Evolutionary conservation across 2,329 filamentous ascomycete genomes (phyloP).

Genomic region (Cytospora mali): DNA sequence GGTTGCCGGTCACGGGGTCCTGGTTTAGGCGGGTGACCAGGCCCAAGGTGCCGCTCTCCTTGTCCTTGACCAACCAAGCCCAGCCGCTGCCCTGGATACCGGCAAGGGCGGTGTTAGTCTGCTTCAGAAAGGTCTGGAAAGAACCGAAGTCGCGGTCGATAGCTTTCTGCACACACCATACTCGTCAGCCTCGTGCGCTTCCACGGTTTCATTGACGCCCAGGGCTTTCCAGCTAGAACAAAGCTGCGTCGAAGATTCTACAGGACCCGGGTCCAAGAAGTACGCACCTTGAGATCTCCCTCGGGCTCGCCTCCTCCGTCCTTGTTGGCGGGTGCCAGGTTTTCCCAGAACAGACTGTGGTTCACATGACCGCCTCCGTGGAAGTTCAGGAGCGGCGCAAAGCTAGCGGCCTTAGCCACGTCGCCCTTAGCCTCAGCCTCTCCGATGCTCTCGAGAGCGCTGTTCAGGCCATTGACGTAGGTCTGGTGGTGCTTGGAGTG

Average conservation of each 20-base stretch:
- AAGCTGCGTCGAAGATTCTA: background rate
- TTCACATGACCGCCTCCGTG: conserved; percentile 93
- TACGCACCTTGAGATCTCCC: conserved; percentile 59
- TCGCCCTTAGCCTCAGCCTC: conserved; percentile 67
- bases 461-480: conserved; percentile 77
- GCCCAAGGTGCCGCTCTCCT: conserved; percentile 60
- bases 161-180: conserved; percentile 44
- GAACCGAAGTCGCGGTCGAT: conserved; percentile 71
- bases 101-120: conserved; percentile 69
- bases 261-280: background rate
- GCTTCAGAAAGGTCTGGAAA: conserved; percentile 64
- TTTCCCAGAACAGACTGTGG: conserved; percentile 91
- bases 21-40: conserved; percentile 81
- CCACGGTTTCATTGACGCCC: background rate
- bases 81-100: conserved; percentile 85
- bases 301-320: conserved; percentile 63
- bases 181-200: background rate
- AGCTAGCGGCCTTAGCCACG: conserved; percentile 50
- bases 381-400: conserved; percentile 70
- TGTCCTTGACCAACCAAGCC: conserved; percentile 84
- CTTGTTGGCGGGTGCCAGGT: conserved; percentile 69
- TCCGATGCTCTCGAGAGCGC: conserved; percentile 61
- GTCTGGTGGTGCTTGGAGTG: conserved; percentile 79
- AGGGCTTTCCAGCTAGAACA: background rate
- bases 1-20: conserved; percentile 84